Evolutionary conservation across 1,284 basidiomycete species (phyloP).

Genomic region (Peniophora sp.): DNA sequence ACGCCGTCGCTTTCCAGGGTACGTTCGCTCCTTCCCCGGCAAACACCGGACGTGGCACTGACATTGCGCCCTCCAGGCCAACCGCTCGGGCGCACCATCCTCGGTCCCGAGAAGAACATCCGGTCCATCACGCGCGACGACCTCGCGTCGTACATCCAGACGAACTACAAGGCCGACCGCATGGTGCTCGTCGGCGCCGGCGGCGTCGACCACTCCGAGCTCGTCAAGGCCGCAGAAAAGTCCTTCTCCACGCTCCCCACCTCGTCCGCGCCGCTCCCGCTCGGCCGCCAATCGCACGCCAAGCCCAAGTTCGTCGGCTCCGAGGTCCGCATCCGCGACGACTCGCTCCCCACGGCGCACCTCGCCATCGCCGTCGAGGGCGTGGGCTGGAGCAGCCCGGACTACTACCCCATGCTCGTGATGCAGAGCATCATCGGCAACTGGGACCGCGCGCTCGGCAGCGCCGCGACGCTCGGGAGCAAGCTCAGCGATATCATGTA

Average conservation of each 20-base stretch:
- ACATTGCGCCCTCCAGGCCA: conserved; percentile 47
- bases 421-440: conserved; percentile 98
- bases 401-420: conserved; percentile 99
- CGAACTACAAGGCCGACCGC: conserved; percentile 97
- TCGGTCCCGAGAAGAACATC: conserved; percentile 95
- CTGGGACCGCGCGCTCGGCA: conserved; percentile 97
- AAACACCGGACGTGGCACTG: not conserved
- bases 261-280: conserved; percentile 82
- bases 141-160: conserved; percentile 88
- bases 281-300: conserved; percentile 72
- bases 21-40: conserved; percentile 17
- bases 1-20: conserved; percentile 95
- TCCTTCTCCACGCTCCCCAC: conserved; percentile 89
- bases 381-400: conserved; percentile 95
- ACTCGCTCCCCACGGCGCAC: conserved; percentile 84
- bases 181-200: conserved; percentile 99
- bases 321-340: conserved; percentile 94
- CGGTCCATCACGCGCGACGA: conserved; percentile 92
- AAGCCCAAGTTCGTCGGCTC: conserved; percentile 87
- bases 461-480: conserved; percentile 85
- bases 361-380: conserved; percentile 97
- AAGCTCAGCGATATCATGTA: conserved; percentile 90
- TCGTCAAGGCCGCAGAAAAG: conserved; percentile 92
- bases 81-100: conserved; percentile 94
- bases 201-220: conserved; percentile 86